Evolutionary conservation across 2,329 filamentous ascomycete species (phyloP).

Genomic region (Arthrobotrys conoides): DNA sequence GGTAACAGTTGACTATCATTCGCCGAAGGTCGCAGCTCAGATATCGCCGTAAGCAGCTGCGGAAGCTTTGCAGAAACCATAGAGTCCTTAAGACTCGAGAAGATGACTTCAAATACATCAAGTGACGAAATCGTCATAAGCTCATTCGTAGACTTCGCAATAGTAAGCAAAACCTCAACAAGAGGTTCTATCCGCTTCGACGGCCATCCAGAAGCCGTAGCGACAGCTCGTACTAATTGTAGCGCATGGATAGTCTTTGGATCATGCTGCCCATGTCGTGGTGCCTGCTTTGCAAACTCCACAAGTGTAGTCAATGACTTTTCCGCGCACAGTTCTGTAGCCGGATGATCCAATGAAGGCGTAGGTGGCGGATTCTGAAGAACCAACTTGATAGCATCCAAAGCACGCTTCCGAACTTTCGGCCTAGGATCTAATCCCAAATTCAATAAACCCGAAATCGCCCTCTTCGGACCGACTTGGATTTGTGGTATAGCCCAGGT

Average conservation of each 20-base stretch:
- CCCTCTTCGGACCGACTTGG: conserved; percentile 86
- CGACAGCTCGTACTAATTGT: conserved; percentile 91
- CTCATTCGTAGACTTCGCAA: conserved; percentile 91
- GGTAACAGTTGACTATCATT: conserved; percentile 96
- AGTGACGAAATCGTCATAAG: conserved; percentile 97
- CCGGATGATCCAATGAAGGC: conserved; percentile 92
- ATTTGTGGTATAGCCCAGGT: conserved; percentile 89
- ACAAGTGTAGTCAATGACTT: conserved; percentile 85
- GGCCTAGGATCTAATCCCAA: conserved; percentile 88
- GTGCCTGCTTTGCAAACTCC: conserved; percentile 78
- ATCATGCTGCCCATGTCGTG: conserved; percentile 81
- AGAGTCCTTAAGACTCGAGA: conserved; percentile 89
- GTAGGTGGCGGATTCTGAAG: conserved; percentile 89
- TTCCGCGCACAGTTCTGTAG: conserved; percentile 95
- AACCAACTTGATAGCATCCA: conserved; percentile 87
- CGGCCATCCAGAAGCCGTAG: conserved; percentile 93
- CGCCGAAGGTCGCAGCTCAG: conserved; percentile 88
- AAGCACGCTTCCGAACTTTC: conserved; percentile 93
- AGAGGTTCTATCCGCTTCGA: conserved; percentile 94
- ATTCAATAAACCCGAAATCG: conserved; percentile 86
- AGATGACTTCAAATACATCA: conserved; percentile 97
- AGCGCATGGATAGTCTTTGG: conserved; percentile 90
- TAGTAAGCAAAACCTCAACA: conserved; percentile 88
- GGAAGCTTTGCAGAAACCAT: conserved; percentile 90
- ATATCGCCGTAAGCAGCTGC: conserved; percentile 77